phyloP scores from a whole-genome alignment of 306 rosid species.

The Cyamopsis tetragonoloba region DNA sequence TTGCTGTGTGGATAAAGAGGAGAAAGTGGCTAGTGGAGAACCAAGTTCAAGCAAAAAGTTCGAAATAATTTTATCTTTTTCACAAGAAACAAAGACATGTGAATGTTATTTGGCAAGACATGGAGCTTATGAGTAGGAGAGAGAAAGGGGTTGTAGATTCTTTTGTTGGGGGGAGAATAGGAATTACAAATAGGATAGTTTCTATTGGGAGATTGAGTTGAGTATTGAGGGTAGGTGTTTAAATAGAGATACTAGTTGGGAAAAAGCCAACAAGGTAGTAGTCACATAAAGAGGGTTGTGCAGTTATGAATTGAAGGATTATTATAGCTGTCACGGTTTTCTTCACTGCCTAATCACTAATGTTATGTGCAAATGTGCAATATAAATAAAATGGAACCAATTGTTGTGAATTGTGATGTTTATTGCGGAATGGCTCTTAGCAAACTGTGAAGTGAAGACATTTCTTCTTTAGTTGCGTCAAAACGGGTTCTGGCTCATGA shows the following conservation, averaged over 20 bases:
- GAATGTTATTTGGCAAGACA: conserved; percentile 71
- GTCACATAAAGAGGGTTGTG: background rate
- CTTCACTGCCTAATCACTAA: background rate
- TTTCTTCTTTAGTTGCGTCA: conserved; percentile 6
- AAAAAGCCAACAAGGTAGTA: background rate
- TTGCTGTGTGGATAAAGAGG: conserved; percentile 45
- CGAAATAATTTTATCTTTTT: conserved; percentile 37
- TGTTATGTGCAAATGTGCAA: no score
- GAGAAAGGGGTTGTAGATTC: conserved; percentile 49
- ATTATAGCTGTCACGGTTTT: conserved; percentile 18
- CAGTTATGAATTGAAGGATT: background rate
- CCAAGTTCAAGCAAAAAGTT: conserved; percentile 42
- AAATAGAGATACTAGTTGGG: conserved; percentile 17
- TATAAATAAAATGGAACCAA: background rate
- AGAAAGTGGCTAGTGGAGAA: conserved; percentile 41
- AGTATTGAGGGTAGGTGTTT: background rate
- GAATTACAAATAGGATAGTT: conserved; percentile 13
- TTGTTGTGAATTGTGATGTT: background rate
- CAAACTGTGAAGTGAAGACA: background rate
- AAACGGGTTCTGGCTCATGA: no score
- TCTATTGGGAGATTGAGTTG: conserved; percentile 3
- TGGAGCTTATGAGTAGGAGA: conserved; percentile 60
- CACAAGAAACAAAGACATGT: conserved; percentile 80
- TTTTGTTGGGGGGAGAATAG: conserved; percentile 7
- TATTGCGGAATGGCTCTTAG: background rate